phyloP scores from a whole-genome alignment of 768 basidiomycete species.

The Mycena pura region DNA sequence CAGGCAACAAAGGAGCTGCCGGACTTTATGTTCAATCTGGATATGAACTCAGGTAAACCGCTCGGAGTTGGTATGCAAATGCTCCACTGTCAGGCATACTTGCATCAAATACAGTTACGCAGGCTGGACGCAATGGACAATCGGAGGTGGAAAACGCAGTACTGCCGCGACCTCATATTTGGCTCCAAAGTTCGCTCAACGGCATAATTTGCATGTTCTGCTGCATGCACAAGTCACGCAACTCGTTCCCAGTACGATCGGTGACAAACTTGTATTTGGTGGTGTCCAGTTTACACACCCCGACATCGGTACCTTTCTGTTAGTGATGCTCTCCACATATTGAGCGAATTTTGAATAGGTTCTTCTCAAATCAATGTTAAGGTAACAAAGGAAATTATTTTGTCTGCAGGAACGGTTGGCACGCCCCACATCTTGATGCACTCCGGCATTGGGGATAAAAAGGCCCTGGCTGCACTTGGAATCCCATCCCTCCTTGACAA shows the following conservation, averaged over 20 bases:
- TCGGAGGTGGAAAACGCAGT: constrained; percentile 41
- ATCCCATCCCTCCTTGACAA: constrained; percentile 30
- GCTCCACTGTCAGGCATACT: background rate
- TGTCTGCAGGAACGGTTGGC: constrained; percentile 41
- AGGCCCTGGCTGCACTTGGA: background rate
- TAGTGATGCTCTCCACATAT: background rate
- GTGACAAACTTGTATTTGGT: constrained; percentile 26
- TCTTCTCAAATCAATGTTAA: constrained; percentile 5
- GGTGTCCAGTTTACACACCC: constrained; percentile 25
- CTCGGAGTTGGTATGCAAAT: constrained; percentile 38
- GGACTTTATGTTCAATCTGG: constrained; percentile 43
- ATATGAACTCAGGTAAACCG: constrained; percentile 41
- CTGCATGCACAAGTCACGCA: constrained; percentile 41
- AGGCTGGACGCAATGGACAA: constrained; percentile 43
- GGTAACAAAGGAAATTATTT: constrained; percentile 39
- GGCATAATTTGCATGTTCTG: constrained; percentile 45
- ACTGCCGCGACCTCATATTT: constrained; percentile 47
- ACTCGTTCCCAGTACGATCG: constrained; percentile 25
- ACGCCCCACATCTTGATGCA: constrained; percentile 24
- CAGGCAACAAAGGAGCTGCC: constrained; percentile 41
- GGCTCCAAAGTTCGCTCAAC: constrained; percentile 29
- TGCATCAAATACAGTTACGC: background rate
- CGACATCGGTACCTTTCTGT: background rate
- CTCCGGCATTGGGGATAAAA: background rate
- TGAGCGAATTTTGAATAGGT: background rate